These are phyloP conservation scores for Coriolopsis trogii DNA, from an alignment of 1,284 basidiomycete genomes.

Conservation along the genomic window DNA sequence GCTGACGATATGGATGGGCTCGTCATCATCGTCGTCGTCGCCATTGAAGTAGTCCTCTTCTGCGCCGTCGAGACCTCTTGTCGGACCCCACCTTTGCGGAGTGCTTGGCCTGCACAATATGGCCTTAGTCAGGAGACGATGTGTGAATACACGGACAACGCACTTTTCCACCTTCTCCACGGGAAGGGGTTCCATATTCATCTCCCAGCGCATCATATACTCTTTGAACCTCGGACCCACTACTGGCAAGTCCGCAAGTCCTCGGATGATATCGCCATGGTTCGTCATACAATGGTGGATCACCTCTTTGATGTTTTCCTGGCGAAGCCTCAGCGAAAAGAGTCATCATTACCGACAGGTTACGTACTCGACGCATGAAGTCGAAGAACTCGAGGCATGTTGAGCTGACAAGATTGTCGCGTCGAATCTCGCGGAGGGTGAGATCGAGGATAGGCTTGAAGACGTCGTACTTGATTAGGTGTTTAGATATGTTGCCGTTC, in stretches of 20 bases:
- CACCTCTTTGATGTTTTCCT: conserved; percentile 89
- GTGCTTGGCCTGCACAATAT: conserved; percentile 19
- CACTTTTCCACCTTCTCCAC: conserved; percentile 54
- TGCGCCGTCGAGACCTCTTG: conserved; percentile 62
- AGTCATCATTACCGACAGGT: conserved; percentile 2
- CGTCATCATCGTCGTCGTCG: conserved; percentile 71
- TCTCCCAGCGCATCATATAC: conserved; percentile 85
- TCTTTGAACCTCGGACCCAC: conserved; percentile 73
- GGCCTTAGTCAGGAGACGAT: neutral
- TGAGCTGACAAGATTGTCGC: conserved; percentile 93
- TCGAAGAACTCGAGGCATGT: conserved; percentile 97
- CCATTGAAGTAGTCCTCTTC: conserved; percentile 93
- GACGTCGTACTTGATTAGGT: conserved; percentile 86
- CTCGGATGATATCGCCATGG: conserved; percentile 68
- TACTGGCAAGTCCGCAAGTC: conserved; percentile 62
- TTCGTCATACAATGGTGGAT: conserved; percentile 85
- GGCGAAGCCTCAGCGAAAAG: conserved; percentile 4
- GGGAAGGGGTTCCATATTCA: conserved; percentile 86
- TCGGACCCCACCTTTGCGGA: conserved; percentile 48
- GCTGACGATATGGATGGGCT: conserved; percentile 32
- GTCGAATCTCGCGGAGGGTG: conserved; percentile 77
- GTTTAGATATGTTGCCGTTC: conserved; percentile 85
- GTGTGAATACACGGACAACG: conserved; percentile 23
- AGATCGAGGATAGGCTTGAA: conserved; percentile 84
- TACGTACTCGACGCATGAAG: conserved; percentile 74